Conservation (phyloP, 306 rosid genomes). For the Glycine soja region DNA sequence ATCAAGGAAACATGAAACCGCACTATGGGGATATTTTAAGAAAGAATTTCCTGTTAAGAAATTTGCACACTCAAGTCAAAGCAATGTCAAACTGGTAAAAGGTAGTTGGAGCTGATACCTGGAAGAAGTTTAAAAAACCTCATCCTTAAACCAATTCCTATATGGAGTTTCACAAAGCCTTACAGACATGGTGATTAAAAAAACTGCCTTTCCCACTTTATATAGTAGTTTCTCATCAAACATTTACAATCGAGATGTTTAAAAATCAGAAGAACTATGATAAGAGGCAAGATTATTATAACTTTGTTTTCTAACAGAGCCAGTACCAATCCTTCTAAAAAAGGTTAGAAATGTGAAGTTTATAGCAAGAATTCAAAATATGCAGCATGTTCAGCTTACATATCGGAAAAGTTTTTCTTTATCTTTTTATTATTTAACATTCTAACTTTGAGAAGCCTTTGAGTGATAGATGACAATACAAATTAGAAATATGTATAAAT, state of each 20-base stretch:
- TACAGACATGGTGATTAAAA: not conserved
- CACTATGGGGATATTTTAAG: not conserved
- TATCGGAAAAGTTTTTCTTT: slow-evolving; percentile 15
- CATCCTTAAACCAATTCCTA: not conserved
- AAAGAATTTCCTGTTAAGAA: not conserved
- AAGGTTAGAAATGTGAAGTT: slow-evolving; percentile 9
- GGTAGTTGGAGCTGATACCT: not conserved
- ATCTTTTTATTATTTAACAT: not conserved
- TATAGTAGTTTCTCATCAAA: slow-evolving; percentile 9
- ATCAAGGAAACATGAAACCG: slow-evolving; percentile 22
- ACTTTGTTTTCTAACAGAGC: slow-evolving; percentile 18
- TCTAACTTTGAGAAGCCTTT: slow-evolving; percentile 34
- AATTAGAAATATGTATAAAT: slow-evolving; percentile 22
- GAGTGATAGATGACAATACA: slow-evolving; percentile 3
- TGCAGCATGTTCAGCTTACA: not conserved
- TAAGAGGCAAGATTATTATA: slow-evolving; percentile 5
- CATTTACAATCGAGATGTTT: not conserved
- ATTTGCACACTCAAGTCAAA: slow-evolving; percentile 1
- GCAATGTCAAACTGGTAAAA: slow-evolving; percentile 10
- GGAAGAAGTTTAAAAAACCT: not conserved
- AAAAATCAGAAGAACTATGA: slow-evolving; percentile 9
- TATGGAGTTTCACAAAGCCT: slow-evolving; percentile 28
- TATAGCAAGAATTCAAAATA: slow-evolving; percentile 32
- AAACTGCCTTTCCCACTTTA: not conserved
- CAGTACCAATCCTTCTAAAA: slow-evolving; percentile 22